These are phyloP conservation scores for Corylus avellana DNA, from an alignment of 306 rosid genomes.

Conservation along the genomic window DNA sequence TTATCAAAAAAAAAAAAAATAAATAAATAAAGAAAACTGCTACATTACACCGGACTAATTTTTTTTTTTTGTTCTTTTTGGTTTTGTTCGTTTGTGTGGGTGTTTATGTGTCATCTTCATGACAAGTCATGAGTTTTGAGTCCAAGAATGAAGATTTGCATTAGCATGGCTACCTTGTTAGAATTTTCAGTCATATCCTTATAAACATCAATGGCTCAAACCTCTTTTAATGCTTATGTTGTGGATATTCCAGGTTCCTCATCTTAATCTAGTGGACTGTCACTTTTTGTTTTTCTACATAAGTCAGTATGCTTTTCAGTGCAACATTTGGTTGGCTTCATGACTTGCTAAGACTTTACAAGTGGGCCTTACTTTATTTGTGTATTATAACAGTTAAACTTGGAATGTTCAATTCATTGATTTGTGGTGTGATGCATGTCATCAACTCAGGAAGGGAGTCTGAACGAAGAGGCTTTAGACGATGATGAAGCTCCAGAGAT, in stretches of 20 bases:
- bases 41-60: too few species aligned
- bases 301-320: not conserved
- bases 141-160: not conserved
- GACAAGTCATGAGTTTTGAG: not conserved
- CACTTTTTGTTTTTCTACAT: not conserved
- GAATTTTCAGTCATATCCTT: not conserved
- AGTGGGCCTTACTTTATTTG: constrained; percentile 15
- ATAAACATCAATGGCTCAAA: not conserved
- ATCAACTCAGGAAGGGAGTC: constrained; percentile 59
- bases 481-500: constrained; percentile 71
- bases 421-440: constrained; percentile 25
- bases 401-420: constrained; percentile 22
- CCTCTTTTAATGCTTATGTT: not conserved
- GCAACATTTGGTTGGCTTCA: not conserved
- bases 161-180: not conserved
- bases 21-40: too few species aligned
- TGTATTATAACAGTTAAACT: constrained; percentile 4
- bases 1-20: too few species aligned
- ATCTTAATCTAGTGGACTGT: not conserved
- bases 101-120: too few species aligned
- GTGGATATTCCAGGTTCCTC: not conserved
- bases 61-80: too few species aligned
- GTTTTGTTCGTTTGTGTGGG: too few species aligned
- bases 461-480: constrained; percentile 40
- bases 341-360: not conserved